Base-by-base conservation (phyloP, 2,329 filamentous ascomycete species). In the Trichoderma sp. region DNA sequence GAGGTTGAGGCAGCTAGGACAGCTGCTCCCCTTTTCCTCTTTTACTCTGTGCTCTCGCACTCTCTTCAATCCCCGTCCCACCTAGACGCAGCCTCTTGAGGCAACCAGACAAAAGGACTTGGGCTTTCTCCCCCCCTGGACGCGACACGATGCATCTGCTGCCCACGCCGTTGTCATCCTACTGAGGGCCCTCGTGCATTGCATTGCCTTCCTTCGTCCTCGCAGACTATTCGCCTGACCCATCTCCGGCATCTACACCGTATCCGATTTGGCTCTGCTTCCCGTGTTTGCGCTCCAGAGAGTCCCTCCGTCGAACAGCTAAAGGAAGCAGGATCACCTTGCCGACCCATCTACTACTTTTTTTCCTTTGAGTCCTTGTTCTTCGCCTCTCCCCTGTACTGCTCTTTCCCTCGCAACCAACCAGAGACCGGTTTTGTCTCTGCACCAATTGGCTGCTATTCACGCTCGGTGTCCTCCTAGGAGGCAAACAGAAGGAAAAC, bases 61-160 rank as follows among this genome's bases (percentile, higher is more conserved):
- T n/a, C 44, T 5, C 24, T 19, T 43, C 21, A 9, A 14, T 10
- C 7, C 14, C 34, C 12, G 17, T 6, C 34, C 26, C 7, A 28
- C 3, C 34, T 6, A 30, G 26, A 19, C n/a, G 50, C 43, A 34
- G 7, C 21, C 34, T 14, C 12, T 24, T 51, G 57, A 43, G 30
- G 19, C 30, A 60, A 15, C 14, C 26, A 19, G 14, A 10, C 26
- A 14, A 15, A 48, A 14, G 7, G 3, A 39, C 1, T 14, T 39
- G 12, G 5, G 34, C 12, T 24, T n/a, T 26, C 24, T n/a, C 19
- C n/a, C 17, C 58, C 48, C 39, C 58, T 62, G 58, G 44, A 44
- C 51, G 58, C 47, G 58, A 55, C 41, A 63, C 54, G 60, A 63
- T 47, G 59, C 60, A 63, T 26, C 34, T 39, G 56, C 17, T 34